Base-by-base conservation (phyloP, 139 green algal species). In the Chlorella sp. region DNA sequence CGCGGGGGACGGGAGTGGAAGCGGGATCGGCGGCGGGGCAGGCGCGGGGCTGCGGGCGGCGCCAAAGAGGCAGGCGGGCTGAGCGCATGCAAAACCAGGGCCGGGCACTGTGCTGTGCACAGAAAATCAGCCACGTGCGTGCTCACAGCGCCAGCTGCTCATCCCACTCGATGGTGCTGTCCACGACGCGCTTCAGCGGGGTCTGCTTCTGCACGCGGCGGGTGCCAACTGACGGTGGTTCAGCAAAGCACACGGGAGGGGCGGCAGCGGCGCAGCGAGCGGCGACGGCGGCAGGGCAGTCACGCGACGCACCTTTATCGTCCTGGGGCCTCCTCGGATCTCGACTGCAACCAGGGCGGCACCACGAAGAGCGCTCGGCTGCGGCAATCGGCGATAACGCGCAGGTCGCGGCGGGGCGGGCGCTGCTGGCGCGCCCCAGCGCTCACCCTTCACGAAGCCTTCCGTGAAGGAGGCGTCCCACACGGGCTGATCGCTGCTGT, bases 401-500 rank as follows among this genome's bases (percentile, higher is more conserved):
- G n/a, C n/a, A n/a, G n/a, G n/a, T n/a, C n/a, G n/a, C n/a, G n/a
- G n/a, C n/a, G n/a, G n/a, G n/a, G n/a, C n/a, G n/a, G n/a, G n/a
- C n/a, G n/a, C n/a, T n/a, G n/a, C n/a, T n/a, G n/a, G n/a, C n/a
- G n/a, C n/a, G n/a, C n/a, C n/a, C n/a, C n/a, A n/a, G n/a, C 8
- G 21, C 88, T 62, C 64, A 88, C 90, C 88, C 73, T 92, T 93
- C 8, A 92, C 89, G 80, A 92, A 93, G 21, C 81, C 90, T 67
- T 91, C 81, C 36, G 84, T 84, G n/a, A 87, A 79, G n/a, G 72
- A 87, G 35, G 62, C 65, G 42, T 94, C 90, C 90, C 90, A 95
- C 14, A 88, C 84, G 7, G 87, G 70, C 48, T 83, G 61, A 45
- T 94, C 87, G n/a, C 89, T 83, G 29, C 88, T 82, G 27, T 88